phyloP scores from a whole-genome alignment of 1,139 yeast genomes.

The Taiozyma sp. region DNA sequence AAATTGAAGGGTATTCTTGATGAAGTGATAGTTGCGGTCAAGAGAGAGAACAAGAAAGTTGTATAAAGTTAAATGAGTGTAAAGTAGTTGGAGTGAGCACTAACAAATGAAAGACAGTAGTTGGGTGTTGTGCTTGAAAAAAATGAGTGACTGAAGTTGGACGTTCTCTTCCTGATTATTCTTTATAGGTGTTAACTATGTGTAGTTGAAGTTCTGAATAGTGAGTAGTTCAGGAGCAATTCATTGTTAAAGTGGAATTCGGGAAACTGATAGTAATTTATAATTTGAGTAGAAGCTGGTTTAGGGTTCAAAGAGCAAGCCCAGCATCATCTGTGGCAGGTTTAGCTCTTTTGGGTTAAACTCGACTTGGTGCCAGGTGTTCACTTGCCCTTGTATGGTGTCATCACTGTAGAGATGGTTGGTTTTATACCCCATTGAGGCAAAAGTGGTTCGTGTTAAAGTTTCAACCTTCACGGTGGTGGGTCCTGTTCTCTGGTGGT shows the following conservation, averaged over 20 bases:
- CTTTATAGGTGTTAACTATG: neutral
- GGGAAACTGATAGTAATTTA: neutral
- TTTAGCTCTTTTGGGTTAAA: conserved; percentile 23
- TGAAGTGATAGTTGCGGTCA: conserved; percentile 7
- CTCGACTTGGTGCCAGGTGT: neutral
- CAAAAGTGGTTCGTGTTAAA: neutral
- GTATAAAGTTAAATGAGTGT: conserved; percentile 15
- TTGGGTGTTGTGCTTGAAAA: conserved; percentile 18
- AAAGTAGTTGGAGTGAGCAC: conserved; percentile 20
- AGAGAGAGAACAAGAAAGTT: neutral
- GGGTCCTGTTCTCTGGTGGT: neutral
- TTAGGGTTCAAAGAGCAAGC: neutral
- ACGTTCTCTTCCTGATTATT: neutral
- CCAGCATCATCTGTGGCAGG: conserved; percentile 25
- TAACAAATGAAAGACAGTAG: conserved; percentile 23
- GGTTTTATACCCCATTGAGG: neutral
- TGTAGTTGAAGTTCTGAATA: neutral
- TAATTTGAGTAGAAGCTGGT: neutral
- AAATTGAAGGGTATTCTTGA: neutral
- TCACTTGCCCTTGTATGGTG: neutral
- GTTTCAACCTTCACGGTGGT: neutral
- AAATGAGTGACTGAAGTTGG: conserved; percentile 19
- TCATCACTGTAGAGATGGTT: neutral
- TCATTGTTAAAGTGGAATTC: neutral
- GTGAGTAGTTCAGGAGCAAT: neutral